Conservation (phyloP, 306 rosid genomes). For the Inga oerstediana region DNA sequence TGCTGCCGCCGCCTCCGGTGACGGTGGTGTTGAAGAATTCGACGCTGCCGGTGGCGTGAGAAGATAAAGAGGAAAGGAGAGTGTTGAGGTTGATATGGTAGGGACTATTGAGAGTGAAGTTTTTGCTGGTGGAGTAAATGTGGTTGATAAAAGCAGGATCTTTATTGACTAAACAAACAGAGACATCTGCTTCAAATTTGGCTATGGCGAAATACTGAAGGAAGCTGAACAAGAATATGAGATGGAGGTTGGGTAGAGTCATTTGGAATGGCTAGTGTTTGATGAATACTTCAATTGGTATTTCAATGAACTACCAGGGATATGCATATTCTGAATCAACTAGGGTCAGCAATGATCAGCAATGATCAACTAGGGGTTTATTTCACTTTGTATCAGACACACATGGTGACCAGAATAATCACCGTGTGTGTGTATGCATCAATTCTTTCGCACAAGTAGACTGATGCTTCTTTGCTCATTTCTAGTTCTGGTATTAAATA, state of each 20-base stretch:
- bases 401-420: neutral
- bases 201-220: neutral
- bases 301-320: neutral
- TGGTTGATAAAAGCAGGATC: neutral
- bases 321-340: neutral
- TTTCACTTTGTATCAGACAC: neutral
- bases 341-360: neutral
- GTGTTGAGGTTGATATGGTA: neutral
- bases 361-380: neutral
- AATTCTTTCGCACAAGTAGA: neutral
- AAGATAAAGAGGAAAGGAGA: conserved; percentile 18
- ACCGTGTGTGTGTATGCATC: neutral
- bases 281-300: neutral
- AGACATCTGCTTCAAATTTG: neutral
- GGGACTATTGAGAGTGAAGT: neutral
- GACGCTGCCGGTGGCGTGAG: neutral
- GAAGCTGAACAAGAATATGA: neutral
- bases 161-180: neutral
- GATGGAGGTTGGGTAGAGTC: neutral
- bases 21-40: neutral
- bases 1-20: too few species aligned
- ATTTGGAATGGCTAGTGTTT: neutral
- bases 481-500: too few species aligned
- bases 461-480: too few species aligned
- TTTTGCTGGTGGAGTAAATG: neutral